These are phyloP conservation scores for Euphorbia schlechtendalii DNA, from an alignment of 441 rosid genomes.

Conservation along the genomic window DNA sequence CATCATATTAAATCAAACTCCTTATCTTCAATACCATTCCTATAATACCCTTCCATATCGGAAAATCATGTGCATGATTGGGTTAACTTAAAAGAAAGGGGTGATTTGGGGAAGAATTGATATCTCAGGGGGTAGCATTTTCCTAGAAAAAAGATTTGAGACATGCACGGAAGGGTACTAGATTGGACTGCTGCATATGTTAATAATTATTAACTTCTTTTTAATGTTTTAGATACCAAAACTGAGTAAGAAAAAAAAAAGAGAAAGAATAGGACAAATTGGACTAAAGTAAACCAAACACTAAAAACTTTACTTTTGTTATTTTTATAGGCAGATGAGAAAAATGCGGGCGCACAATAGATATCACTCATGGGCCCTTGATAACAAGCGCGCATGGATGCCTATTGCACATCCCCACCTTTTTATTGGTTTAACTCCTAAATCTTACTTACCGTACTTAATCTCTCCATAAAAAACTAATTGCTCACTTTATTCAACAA, in stretches of 20 bases:
- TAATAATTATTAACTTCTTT: slow-evolving; percentile 5
- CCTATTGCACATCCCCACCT: slow-evolving; percentile 23
- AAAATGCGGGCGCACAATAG: slow-evolving; percentile 27
- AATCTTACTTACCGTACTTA: background rate
- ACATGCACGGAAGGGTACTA: slow-evolving; percentile 38
- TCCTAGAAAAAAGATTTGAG: slow-evolving; percentile 28
- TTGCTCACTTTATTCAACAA: too few species aligned
- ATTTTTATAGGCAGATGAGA: background rate
- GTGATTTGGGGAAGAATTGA: slow-evolving; percentile 9
- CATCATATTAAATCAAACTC: slow-evolving; percentile 4
- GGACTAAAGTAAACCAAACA: slow-evolving; percentile 2
- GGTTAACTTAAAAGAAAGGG: too few species aligned
- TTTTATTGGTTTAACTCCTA: slow-evolving; percentile 24
- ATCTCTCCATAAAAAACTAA: background rate
- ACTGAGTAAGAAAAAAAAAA: background rate
- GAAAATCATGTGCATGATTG: too few species aligned
- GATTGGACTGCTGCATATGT: slow-evolving; percentile 25
- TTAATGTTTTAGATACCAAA: background rate
- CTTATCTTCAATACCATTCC: slow-evolving; percentile 7
- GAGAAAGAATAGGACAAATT: background rate
- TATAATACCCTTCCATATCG: slow-evolving; percentile 12
- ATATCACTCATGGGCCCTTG: slow-evolving; percentile 22
- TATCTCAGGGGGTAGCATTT: slow-evolving; percentile 15
- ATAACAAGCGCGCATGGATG: slow-evolving; percentile 31
- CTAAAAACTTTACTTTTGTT: background rate